Evolutionary conservation across 2,329 filamentous ascomycete genomes (phyloP).

Genomic region (Talaromyces islandicus): DNA sequence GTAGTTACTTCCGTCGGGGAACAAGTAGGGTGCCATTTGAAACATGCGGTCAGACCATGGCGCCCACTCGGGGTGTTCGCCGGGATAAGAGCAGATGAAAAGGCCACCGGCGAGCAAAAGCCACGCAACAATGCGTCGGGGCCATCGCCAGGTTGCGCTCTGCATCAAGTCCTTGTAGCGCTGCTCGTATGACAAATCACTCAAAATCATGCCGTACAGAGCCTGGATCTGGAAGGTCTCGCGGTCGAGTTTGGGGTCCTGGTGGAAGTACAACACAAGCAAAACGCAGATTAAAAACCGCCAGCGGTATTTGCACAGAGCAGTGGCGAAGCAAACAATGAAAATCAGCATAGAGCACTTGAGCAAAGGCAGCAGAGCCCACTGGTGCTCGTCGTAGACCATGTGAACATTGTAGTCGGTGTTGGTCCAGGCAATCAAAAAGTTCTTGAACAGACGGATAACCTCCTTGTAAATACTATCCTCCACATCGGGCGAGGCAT

Average conservation of each 20-base stretch:
- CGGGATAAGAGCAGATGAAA: conserved; percentile 45
- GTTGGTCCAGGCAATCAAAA: conserved; percentile 44
- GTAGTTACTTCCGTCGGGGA: conserved; percentile 41
- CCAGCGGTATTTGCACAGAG: conserved; percentile 43
- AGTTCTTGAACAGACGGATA: conserved; percentile 38
- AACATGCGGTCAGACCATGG: conserved; percentile 44
- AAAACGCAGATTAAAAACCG: conserved; percentile 41
- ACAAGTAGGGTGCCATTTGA: conserved; percentile 37
- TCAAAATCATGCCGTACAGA: conserved; percentile 47
- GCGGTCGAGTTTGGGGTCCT: conserved; percentile 28
- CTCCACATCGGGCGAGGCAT: conserved; percentile 41
- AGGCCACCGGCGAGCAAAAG: conserved; percentile 40
- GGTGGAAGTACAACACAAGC: conserved; percentile 46
- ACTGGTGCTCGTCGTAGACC: conserved; percentile 51
- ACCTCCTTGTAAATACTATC: conserved; percentile 42
- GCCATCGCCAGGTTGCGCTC: conserved; percentile 27
- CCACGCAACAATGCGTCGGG: conserved; percentile 32
- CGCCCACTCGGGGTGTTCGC: conserved; percentile 45
- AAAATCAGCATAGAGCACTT: conserved; percentile 48
- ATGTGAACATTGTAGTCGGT: conserved; percentile 47
- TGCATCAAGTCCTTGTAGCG: conserved; percentile 42
- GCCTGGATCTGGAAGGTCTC: conserved; percentile 52
- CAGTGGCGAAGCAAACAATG: conserved; percentile 39
- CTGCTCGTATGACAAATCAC: conserved; percentile 45
- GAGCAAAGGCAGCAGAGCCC: conserved; percentile 47